These are phyloP conservation scores for Rhodotorula taiwanensis DNA, from an alignment of 768 basidiomycete genomes.

Conservation along the genomic window DNA sequence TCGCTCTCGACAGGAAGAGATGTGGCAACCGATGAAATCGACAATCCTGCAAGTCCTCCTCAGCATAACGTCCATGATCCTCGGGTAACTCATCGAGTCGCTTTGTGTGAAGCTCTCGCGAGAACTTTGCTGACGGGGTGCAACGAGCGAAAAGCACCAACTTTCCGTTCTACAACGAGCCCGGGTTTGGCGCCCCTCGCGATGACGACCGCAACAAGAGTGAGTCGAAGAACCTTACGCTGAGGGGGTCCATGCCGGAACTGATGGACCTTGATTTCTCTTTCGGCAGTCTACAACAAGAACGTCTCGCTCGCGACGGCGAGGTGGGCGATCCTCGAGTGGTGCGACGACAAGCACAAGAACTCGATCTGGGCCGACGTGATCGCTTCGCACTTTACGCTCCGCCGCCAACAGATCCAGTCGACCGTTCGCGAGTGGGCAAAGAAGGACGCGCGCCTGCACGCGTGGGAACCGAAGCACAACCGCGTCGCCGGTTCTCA, in stretches of 20 bases:
- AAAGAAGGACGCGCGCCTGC: conserved; percentile 1
- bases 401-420: conserved; percentile 16
- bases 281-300: conserved; percentile 49
- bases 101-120: no score
- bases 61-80: conserved; percentile 45
- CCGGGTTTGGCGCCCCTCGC: conserved; percentile 34
- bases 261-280: conserved; percentile 8
- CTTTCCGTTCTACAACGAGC: conserved; percentile 57
- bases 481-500: conserved; percentile 6
- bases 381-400: conserved; percentile 52
- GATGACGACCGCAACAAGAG: conserved; percentile 13
- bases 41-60: conserved; percentile 57
- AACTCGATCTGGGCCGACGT: conserved; percentile 53
- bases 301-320: conserved; percentile 50
- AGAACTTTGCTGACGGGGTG: no score
- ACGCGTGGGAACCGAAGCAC: conserved; percentile 1
- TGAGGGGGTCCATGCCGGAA: background rate
- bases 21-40: conserved; percentile 52
- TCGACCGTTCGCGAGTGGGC: conserved; percentile 5
- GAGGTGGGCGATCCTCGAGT: conserved; percentile 55
- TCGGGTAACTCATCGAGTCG: conserved; percentile 11
- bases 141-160: conserved; percentile 49
- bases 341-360: conserved; percentile 50
- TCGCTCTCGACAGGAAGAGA: conserved; percentile 44
- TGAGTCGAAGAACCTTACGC: no score